These are phyloP conservation scores for Blastobotrys arbuscula DNA, from an alignment of 1,139 yeast genomes.

Conservation along the genomic window DNA sequence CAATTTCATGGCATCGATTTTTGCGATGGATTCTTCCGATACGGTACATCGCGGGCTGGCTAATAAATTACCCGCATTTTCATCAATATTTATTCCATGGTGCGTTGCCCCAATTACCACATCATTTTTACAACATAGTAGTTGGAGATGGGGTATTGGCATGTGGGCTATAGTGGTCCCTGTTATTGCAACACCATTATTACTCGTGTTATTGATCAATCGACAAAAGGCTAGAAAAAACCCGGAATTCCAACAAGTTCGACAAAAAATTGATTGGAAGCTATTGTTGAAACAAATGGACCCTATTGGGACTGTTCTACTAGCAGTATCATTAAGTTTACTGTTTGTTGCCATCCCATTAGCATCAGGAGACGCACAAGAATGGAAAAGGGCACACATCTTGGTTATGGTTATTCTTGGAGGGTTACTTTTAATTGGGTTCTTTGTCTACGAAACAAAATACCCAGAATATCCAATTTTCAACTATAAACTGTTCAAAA, in stretches of 20 bases:
- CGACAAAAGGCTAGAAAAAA: constrained; percentile 14
- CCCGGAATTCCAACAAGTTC: not conserved
- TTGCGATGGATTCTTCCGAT: constrained; percentile 38
- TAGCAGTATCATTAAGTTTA: constrained; percentile 18
- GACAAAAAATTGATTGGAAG: not conserved
- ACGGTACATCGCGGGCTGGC: constrained; percentile 36
- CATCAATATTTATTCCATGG: constrained; percentile 17
- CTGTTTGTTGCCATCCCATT: constrained; percentile 20
- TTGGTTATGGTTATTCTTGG: constrained; percentile 14
- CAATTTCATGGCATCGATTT: constrained; percentile 35
- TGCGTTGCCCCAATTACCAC: constrained; percentile 17
- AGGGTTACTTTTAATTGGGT: constrained; percentile 12
- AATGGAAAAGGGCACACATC: constrained; percentile 15
- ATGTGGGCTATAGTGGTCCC: constrained; percentile 76
- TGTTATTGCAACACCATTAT: constrained; percentile 50
- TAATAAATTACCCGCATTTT: constrained; percentile 32
- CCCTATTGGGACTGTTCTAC: constrained; percentile 15
- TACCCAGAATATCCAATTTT: constrained; percentile 17
- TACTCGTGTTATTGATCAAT: constrained; percentile 16
- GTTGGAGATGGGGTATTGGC: constrained; percentile 66
- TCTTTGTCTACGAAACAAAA: constrained; percentile 15
- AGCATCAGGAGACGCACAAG: constrained; percentile 13
- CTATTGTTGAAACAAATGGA: constrained; percentile 13
- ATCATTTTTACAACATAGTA: constrained; percentile 17
- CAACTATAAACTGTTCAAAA: constrained; percentile 10